Evolutionary conservation across 768 basidiomycete species (phyloP), one percentile per base, ranked within the genome.

Genomic region (Amanita pseudoporphyria): DNA sequence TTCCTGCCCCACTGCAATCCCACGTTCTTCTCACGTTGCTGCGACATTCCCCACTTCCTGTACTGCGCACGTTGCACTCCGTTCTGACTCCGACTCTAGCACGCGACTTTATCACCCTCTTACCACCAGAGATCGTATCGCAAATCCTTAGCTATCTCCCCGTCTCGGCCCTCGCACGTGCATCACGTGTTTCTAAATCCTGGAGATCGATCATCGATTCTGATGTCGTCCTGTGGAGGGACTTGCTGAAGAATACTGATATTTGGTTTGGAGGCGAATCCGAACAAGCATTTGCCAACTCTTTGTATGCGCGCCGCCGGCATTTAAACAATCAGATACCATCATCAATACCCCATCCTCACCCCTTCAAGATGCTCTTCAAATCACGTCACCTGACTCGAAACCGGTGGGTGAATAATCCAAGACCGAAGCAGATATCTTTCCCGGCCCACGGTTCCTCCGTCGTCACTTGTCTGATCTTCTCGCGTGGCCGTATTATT

Each of bases 121-220:
- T 97, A 9, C 96, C 96, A 4, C 83, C 88, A 30, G 95, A 99
- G 59, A 80, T 99, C 32, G 85, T 90, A 45, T 87, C 93, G 1
- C 85, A 88, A 55, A 78, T 97, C 54, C 77, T 98, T 54, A 82
- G 82, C 56, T 90, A 77, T 62, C 81, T 97, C 30, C 84, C 91
- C 3, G 86, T 85, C 56, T 72, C 81, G 3, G 80, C 87, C 10
- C 79, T 98, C 32, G 84, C 88, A 22, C 82, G 87, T 10, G 90
- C 92, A 9, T 84, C 91, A 13, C 78, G 90, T 30, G 95, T 99
- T 16, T 91, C 87, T 47, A 84, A 78, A 59, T 71, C 88, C 10
- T 99, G 96, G 96, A 73, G 84, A n/a, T 72, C 81, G 9, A 87
- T 91, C 57, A 88, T 97, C 54, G 94, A 97, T 62, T 84, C 84